Evolutionary conservation across 441 rosid genomes (phyloP).

Genomic region (Viola pubescens): DNA sequence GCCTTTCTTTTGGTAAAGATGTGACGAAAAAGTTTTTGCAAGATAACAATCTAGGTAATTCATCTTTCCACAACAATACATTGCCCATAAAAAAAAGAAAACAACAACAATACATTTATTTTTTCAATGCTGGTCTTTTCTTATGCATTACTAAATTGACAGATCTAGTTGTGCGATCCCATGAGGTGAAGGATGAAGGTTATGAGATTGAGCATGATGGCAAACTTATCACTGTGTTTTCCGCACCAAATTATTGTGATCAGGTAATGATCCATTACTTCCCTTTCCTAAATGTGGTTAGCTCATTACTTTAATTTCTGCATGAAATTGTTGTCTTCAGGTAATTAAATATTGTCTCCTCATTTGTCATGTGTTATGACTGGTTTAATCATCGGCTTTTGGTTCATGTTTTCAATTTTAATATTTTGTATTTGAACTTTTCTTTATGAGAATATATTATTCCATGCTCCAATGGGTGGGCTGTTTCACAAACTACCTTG

Average conservation of each 20-base stretch:
- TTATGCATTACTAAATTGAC: slow-evolving; percentile 20
- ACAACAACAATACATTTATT: slow-evolving; percentile 1
- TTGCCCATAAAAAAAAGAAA: not conserved
- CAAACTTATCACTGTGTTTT: slow-evolving; percentile 89
- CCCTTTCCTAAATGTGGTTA: not conserved
- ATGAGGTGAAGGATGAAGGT: slow-evolving; percentile 98
- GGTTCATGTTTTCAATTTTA: too few relatives aligned
- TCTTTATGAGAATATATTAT: not conserved
- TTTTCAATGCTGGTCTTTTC: slow-evolving; percentile 11
- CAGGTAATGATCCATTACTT: slow-evolving; percentile 46
- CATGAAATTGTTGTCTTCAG: not conserved
- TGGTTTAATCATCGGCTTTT: too few relatives aligned
- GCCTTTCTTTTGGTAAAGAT: slow-evolving; percentile 91
- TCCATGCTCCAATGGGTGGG: not conserved
- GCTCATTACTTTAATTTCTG: not conserved
- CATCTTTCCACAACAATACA: not conserved
- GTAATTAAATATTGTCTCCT: too few relatives aligned
- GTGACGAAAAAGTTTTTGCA: slow-evolving; percentile 76
- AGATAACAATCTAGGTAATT: slow-evolving; percentile 78
- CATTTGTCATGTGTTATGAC: too few relatives aligned
- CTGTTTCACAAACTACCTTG: not conserved
- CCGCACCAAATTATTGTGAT: slow-evolving; percentile 99
- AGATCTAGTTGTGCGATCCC: slow-evolving; percentile 89
- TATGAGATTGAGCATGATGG: slow-evolving; percentile 97
- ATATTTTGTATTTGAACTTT: too few relatives aligned